Base-by-base conservation (phyloP, 2,329 filamentous ascomycete genomes). In the Beauveria sp. region DNA sequence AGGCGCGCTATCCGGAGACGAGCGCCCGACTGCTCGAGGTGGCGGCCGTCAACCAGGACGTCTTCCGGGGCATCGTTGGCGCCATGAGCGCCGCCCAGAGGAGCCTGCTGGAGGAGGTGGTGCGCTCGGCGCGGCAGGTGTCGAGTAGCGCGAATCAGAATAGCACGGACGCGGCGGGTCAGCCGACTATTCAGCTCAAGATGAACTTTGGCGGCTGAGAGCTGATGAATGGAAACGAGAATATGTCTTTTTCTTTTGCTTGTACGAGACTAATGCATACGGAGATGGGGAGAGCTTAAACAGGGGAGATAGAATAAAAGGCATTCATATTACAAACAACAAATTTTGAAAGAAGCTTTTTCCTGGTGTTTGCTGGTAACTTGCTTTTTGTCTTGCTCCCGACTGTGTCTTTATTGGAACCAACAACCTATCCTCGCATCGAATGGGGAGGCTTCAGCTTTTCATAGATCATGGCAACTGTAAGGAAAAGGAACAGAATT, bases 111-210 rank as follows among this genome's bases (percentile, higher is more conserved):
- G 93, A 96, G 75, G 86, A 87, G 65, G 87, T 96, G 18, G 84
- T 96, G 63, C 83, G 85, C 72, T 84, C 82, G 26, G 87, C 87
- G 56, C 77, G 83, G 67, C 77, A 81, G 66, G 71, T 70, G 73
- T 73, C 60, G 67, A 70, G 72, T 65, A 76, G 72, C 68, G 67
- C 68, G 66, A 70, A 69, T 70, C 76, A 77, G 67, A 73, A 71
- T 59, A 68, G 63, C 3, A 69, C 75, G 48, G 75, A 74, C 55
- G 79, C 76, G 62, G 76, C 79, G 62, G 82, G 77, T 30, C 85
- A 84, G 73, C 94, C 94, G 14, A 94, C 80, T 64, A 99, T 99
- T 80, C 91, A 91, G 59, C 75, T 99, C 70, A 94, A 96, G 81
- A 96, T 97, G 90, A 82, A 96, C 73, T 97, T 99, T 81, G 85